Percentiles rank a stretch among this genome's conserved stretches.
These are phyloP conservation scores for Elsinoe batatas DNA, from an alignment of 2,329 filamentous ascomycete genomes.

Conservation along the genomic window DNA sequence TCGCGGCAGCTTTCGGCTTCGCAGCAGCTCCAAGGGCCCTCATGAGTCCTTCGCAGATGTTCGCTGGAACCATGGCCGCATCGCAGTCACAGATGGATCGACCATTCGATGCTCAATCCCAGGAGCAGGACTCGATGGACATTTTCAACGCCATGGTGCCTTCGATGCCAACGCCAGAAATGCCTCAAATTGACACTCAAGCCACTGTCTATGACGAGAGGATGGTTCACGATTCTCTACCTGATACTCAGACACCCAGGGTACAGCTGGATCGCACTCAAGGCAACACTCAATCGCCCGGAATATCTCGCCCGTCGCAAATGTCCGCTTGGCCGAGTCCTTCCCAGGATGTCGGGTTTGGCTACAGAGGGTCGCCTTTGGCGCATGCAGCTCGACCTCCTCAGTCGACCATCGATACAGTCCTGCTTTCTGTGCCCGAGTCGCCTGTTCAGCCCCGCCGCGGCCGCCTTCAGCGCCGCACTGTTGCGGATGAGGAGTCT, in stretches of 20 bases:
- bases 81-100: conserved; percentile 31
- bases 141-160: conserved; percentile 23
- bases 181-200: conserved; percentile 26
- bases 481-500: conserved; percentile 26
- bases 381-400: conserved; percentile 46
- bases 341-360: conserved; percentile 73
- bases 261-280: not conserved
- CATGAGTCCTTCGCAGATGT: conserved; percentile 78
- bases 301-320: conserved; percentile 42
- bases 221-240: conserved; percentile 10
- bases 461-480: conserved; percentile 39
- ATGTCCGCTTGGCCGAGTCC: conserved; percentile 61
- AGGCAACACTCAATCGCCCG: conserved; percentile 10
- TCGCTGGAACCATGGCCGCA: conserved; percentile 75
- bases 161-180: conserved; percentile 22
- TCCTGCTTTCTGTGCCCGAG: conserved; percentile 48
- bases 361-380: conserved; percentile 31
- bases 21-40: conserved; percentile 27
- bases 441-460: conserved; percentile 51
- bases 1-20: conserved; percentile 32
- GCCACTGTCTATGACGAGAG: conserved; percentile 27
- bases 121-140: conserved; percentile 38
- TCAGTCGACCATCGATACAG: conserved; percentile 60
- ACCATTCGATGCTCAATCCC: conserved; percentile 28
- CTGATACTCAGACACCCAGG: conserved; percentile 21